phyloP scores from a whole-genome alignment of 225 moss, liverwort and hornwort species.

The Neckera pumila region DNA sequence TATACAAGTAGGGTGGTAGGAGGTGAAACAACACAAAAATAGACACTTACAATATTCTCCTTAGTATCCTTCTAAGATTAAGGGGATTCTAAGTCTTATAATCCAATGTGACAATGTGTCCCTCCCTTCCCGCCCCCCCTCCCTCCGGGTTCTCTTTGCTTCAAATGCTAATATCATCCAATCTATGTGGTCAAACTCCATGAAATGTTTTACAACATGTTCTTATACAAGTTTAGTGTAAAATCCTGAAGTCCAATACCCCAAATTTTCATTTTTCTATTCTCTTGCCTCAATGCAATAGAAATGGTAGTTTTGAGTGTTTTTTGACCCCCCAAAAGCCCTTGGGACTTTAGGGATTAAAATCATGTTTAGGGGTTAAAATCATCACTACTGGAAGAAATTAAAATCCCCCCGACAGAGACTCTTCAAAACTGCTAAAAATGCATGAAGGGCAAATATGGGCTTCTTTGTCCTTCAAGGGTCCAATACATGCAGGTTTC shows the following conservation, averaged over 20 bases:
- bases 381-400: not conserved
- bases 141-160: not conserved
- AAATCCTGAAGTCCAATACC: not conserved
- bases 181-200: not conserved
- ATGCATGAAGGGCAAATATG: not conserved
- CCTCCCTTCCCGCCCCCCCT: no score
- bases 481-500: not conserved
- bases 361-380: not conserved
- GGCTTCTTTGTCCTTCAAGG: not conserved
- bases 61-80: not conserved
- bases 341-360: not conserved
- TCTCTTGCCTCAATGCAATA: not conserved
- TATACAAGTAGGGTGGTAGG: no score
- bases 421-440: not conserved
- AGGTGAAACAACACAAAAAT: no score
- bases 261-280: not conserved
- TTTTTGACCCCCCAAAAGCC: not conserved
- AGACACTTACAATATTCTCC: no score
- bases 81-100: not conserved
- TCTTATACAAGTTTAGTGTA: not conserved
- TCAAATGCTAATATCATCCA: not conserved
- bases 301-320: not conserved
- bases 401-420: not conserved
- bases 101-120: not conserved
- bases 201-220: not conserved